Evolutionary conservation across 306 rosid species (phyloP).

Genomic region (Herpetospermum pedunculosum): DNA sequence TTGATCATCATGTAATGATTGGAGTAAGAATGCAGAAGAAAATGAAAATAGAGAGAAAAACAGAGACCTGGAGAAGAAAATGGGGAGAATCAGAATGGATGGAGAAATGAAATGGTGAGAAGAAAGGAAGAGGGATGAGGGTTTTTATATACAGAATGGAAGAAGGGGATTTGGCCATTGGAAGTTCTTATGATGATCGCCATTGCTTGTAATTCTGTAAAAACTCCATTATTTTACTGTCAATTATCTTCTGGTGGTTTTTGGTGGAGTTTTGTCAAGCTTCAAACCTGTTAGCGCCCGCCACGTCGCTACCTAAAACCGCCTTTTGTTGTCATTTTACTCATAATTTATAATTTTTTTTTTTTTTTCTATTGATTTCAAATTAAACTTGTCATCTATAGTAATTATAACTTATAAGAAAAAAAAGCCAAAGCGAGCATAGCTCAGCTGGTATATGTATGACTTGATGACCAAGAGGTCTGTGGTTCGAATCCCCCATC

Average conservation of each 20-base stretch:
- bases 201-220: conserved; percentile 9
- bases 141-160: not conserved
- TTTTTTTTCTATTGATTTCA: not conserved
- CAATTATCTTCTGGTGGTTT: conserved; percentile 26
- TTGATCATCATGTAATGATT: too few relatives aligned
- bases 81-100: not conserved
- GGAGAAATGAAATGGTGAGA: not conserved
- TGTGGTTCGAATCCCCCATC: too few relatives aligned
- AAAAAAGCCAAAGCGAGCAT: too few relatives aligned
- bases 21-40: not conserved
- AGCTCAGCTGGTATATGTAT: too few relatives aligned
- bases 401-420: too few relatives aligned
- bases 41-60: not conserved
- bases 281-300: conserved; percentile 10
- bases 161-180: not conserved
- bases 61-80: not conserved
- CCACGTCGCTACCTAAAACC: conserved; percentile 2
- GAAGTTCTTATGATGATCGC: not conserved
- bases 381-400: not conserved
- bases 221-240: conserved; percentile 11
- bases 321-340: not conserved
- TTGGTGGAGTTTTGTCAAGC: not conserved
- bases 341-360: not conserved
- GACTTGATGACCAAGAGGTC: too few relatives aligned
- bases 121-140: not conserved